Base-by-base conservation (phyloP, 2,329 filamentous ascomycete species). In the Orbilia brochopaga region DNA sequence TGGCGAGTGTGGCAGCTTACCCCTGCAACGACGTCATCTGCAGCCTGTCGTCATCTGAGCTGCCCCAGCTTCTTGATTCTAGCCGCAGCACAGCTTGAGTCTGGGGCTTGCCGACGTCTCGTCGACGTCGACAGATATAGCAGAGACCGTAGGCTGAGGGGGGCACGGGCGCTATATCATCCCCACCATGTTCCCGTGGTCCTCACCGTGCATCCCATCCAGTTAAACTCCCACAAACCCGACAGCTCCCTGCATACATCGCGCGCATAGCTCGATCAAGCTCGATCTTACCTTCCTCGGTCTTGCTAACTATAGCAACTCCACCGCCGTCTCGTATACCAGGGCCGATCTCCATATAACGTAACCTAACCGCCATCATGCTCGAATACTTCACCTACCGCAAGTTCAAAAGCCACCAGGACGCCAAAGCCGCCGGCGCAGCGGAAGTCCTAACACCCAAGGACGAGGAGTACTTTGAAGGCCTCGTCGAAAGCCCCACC, bases 351-450 rank as follows among this genome's bases (percentile, higher is more conserved):
- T n/a, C n/a, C n/a, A 55, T 30, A 54, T 40, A 32, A 32, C 8
- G n/a, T 32, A 32, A 4, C 27, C 4, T 32, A 32, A 4, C 44
- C 21, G 8, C 46, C 76, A 80, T 74, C 54, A 88, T 88, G 87
- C 77, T 88, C 73, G 85, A 88, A 78, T 88, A 86, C 78, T 84
- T 88, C 74, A 80, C 82, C 37, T 85, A 83, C 80, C 87, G 85
- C 78, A 88, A 87, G 78, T 80, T 83, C 77, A 88, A 87, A 80
- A 86, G 87, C 79, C 80, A 84, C 77, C 83, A 81, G 75, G 82
- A 80, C 1, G 81, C 85, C 67, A 84, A 85, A 75, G 79, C 60
- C 3, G 40, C 69, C n/a, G 59, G 70, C 13, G 67, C 69, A 24
- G 60, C 67, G 24, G 64, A 73, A 27, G 69, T 73, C 35, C 67